These are phyloP conservation scores for Suhomyces vadensis DNA, from an alignment of 805 yeast species.

Conservation along the genomic window DNA sequence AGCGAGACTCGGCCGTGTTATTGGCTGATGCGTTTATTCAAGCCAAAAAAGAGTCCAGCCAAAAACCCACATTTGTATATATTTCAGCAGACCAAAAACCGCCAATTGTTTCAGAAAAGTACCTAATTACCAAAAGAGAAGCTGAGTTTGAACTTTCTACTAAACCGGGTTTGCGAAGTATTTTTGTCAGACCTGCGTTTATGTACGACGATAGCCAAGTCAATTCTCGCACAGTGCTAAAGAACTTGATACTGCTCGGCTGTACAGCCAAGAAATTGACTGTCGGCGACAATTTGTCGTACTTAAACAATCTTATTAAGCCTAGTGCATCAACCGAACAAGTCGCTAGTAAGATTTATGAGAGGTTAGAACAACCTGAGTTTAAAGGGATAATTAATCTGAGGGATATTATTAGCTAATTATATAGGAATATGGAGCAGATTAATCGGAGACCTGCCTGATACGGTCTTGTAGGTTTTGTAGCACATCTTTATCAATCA, in stretches of 20 bases:
- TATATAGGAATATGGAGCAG: not conserved
- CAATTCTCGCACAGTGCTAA: slow-evolving; percentile 44
- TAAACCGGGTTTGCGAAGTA: slow-evolving; percentile 51
- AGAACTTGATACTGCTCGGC: slow-evolving; percentile 42
- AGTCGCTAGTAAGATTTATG: slow-evolving; percentile 61
- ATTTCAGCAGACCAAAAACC: slow-evolving; percentile 77
- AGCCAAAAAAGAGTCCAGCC: slow-evolving; percentile 23
- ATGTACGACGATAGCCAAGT: slow-evolving; percentile 51
- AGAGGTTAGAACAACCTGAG: slow-evolving; percentile 49
- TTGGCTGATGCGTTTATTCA: slow-evolving; percentile 57
- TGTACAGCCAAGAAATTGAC: slow-evolving; percentile 45
- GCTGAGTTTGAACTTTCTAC: slow-evolving; percentile 65
- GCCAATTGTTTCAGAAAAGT: slow-evolving; percentile 68
- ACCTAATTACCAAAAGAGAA: slow-evolving; percentile 71
- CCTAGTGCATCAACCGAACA: slow-evolving; percentile 67
- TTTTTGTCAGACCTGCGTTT: slow-evolving; percentile 78
- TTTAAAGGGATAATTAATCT: slow-evolving; percentile 55
- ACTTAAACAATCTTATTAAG: slow-evolving; percentile 50
- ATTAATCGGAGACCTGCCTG: not conserved
- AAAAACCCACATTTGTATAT: slow-evolving; percentile 54
- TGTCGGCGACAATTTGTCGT: slow-evolving; percentile 37
- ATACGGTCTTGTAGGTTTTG: not conserved
- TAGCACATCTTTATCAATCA: not conserved
- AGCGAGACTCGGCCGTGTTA: slow-evolving; percentile 66
- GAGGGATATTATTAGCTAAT: not conserved